Percentiles rank a stretch among this genome's conserved stretches.
phyloP scores from a whole-genome alignment of 1,284 basidiomycete genomes.

The Mycosarcoma maydis region DNA sequence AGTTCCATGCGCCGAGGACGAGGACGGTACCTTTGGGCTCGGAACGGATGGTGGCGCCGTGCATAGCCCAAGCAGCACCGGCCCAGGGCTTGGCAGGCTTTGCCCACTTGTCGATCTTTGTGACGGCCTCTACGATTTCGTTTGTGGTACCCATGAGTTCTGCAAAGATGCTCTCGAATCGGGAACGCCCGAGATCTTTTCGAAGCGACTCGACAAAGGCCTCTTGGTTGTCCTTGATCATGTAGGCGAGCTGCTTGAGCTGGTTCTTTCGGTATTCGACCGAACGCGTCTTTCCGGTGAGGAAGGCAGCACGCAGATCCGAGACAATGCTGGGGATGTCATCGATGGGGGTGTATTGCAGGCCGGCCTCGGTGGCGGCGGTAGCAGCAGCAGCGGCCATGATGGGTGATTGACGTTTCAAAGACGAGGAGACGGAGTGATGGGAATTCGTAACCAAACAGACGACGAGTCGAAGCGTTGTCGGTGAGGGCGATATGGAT shows the following conservation, averaged over 20 bases:
- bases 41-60: constrained; percentile 63
- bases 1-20: constrained; percentile 69
- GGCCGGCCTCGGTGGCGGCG: constrained; percentile 46
- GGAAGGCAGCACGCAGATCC: constrained; percentile 71
- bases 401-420: too few relatives aligned
- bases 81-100: constrained; percentile 62
- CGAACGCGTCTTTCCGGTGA: constrained; percentile 71
- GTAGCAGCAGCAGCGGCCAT: constrained; percentile 33
- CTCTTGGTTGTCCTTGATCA: constrained; percentile 74
- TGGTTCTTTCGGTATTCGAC: constrained; percentile 74
- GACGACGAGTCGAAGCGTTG: neutral
- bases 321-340: constrained; percentile 67
- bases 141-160: constrained; percentile 65
- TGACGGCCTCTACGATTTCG: constrained; percentile 76
- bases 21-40: constrained; percentile 69
- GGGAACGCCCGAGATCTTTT: constrained; percentile 72
- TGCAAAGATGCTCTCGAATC: constrained; percentile 65
- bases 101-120: constrained; percentile 72
- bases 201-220: constrained; percentile 71
- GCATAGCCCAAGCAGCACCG: constrained; percentile 61
- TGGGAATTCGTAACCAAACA: too few relatives aligned
- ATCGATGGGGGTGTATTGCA: constrained; percentile 48
- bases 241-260: constrained; percentile 74
- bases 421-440: neutral
- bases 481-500: too few relatives aligned